These are phyloP conservation scores for Penicillium aurantiogriseum DNA, from an alignment of 2,329 filamentous ascomycete genomes.

Conservation along the genomic window DNA sequence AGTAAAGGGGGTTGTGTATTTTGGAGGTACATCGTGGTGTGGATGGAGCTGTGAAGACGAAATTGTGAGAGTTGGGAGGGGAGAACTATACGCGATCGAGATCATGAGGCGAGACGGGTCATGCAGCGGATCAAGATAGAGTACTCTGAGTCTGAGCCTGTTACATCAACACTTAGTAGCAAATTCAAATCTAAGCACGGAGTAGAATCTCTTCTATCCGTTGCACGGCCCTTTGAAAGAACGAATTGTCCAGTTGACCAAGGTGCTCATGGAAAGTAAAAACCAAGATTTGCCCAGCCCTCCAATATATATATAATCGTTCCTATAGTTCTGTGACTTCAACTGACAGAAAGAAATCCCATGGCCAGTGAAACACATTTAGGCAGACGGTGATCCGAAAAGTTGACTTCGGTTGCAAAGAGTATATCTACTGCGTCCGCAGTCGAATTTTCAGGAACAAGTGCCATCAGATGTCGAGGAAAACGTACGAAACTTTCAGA, in stretches of 20 bases:
- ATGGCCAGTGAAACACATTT: not conserved
- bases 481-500: not conserved
- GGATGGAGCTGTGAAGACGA: not conserved
- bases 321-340: no score
- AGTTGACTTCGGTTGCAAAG: not conserved
- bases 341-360: no score
- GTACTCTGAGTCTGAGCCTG: not conserved
- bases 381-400: not conserved
- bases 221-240: no score
- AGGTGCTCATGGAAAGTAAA: no score
- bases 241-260: not conserved
- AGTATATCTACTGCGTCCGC: not conserved
- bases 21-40: no score
- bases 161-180: not conserved
- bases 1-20: not conserved
- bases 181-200: not conserved
- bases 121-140: not conserved
- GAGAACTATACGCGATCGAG: not conserved
- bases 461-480: no score
- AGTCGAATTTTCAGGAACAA: not conserved
- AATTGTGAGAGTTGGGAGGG: not conserved
- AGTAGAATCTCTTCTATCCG: not conserved
- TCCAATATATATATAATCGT: no score
- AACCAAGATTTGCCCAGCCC: no score
- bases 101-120: not conserved